These are phyloP conservation scores for Lichtheimia hyalospora DNA, from an alignment of 371 early-diverging fungal species.

Conservation along the genomic window DNA sequence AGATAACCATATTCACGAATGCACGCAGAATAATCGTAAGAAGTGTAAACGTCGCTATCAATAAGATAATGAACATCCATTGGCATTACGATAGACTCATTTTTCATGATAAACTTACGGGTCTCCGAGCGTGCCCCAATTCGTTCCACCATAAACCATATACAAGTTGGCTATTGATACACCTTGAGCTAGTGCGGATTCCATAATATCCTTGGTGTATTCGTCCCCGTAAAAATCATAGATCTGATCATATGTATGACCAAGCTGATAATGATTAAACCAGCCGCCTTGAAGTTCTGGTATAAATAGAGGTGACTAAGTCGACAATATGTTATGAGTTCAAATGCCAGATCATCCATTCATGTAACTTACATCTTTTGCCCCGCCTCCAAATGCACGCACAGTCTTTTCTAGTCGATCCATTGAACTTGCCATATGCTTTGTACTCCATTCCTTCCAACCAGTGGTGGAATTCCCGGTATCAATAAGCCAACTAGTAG, in stretches of 20 bases:
- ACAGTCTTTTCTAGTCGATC: constrained; percentile 71
- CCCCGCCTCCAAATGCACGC: constrained; percentile 72
- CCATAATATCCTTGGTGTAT: constrained; percentile 66
- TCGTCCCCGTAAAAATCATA: constrained; percentile 71
- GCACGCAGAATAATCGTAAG: constrained; percentile 79
- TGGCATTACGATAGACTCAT: neutral
- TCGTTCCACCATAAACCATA: constrained; percentile 85
- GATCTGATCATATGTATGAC: constrained; percentile 70
- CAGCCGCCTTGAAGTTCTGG: constrained; percentile 85
- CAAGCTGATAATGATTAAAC: constrained; percentile 74
- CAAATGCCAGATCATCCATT: neutral
- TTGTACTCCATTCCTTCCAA: constrained; percentile 68
- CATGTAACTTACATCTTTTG: constrained; percentile 45
- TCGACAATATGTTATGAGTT: no score
- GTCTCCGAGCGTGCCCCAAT: constrained; percentile 81
- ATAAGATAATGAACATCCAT: no score
- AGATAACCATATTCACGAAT: constrained; percentile 78
- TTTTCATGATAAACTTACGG: constrained; percentile 48
- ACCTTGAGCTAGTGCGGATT: constrained; percentile 71
- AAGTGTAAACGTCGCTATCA: constrained; percentile 72
- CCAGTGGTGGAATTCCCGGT: constrained; percentile 43
- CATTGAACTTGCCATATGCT: constrained; percentile 56
- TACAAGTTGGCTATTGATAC: constrained; percentile 68
- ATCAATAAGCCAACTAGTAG: constrained; percentile 55
- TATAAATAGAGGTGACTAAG: constrained; percentile 70